Evolutionary conservation across 2,329 filamentous ascomycete species (phyloP).

Genomic region (Claviceps sp.): DNA sequence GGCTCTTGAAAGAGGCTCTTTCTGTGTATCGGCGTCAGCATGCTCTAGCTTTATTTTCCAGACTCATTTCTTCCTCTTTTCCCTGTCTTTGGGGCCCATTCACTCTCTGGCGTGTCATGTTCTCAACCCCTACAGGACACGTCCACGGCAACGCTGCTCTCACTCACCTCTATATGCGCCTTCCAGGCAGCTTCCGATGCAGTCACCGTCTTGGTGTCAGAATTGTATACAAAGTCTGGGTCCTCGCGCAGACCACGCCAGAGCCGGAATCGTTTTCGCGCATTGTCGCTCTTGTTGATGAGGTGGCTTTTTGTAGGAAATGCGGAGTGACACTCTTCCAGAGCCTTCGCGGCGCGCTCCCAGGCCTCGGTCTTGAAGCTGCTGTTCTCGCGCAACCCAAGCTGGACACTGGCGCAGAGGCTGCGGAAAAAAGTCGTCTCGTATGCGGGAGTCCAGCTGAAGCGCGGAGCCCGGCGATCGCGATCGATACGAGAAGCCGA

Average conservation of each 20-base stretch:
- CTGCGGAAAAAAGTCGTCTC: constrained; percentile 49
- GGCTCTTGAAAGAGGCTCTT: constrained; percentile 43
- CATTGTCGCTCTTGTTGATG: constrained; percentile 52
- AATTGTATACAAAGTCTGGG: constrained; percentile 42
- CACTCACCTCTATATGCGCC: constrained; percentile 41
- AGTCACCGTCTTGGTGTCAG: constrained; percentile 34
- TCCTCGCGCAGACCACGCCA: constrained; percentile 46
- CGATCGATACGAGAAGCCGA: constrained; percentile 21
- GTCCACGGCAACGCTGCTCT: background rate
- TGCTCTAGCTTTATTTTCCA: background rate
- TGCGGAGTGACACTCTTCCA: constrained; percentile 41
- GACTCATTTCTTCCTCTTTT: background rate
- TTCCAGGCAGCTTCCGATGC: constrained; percentile 44
- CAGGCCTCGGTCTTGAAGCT: constrained; percentile 50
- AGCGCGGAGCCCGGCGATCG: constrained; percentile 34
- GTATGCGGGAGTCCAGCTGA: constrained; percentile 46
- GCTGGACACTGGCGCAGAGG: constrained; percentile 43
- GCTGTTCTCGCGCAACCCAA: constrained; percentile 42
- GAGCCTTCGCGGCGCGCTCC: constrained; percentile 40
- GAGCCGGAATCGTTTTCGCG: constrained; percentile 47
- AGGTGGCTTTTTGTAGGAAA: constrained; percentile 47
- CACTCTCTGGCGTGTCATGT: background rate
- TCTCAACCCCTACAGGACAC: background rate
- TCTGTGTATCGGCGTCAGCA: constrained; percentile 22
- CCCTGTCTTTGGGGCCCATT: background rate